A percentile compares a stretch with the other conserved stretches of the same genome.
These are phyloP conservation scores for Globisporangium nodosum DNA, from an alignment of 352 stramenopile genomes.

Conservation along the genomic window DNA sequence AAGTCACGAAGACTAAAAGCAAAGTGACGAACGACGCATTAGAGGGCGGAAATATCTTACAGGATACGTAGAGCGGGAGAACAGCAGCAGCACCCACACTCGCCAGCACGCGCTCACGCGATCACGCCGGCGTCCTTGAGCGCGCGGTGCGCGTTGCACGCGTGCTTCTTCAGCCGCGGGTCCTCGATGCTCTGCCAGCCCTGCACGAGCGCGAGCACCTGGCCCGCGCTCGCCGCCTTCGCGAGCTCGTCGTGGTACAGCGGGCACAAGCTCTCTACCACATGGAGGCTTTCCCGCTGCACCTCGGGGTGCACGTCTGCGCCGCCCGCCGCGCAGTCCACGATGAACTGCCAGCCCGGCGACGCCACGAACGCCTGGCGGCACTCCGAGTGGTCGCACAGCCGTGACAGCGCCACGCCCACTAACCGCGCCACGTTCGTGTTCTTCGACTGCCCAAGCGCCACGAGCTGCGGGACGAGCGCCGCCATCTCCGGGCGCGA, in stretches of 20 bases:
- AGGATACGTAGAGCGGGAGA: background rate
- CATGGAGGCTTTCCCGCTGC: conserved; percentile 80
- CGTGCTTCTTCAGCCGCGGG: conserved; percentile 81
- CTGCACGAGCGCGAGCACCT: conserved; percentile 64
- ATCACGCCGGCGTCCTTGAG: conserved; percentile 75
- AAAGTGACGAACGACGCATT: background rate
- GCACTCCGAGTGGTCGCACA: conserved; percentile 83
- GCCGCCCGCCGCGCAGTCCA: conserved; percentile 63
- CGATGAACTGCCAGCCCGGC: conserved; percentile 80
- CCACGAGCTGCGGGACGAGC: conserved; percentile 65
- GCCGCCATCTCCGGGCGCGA: conserved; percentile 51
- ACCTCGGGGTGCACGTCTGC: conserved; percentile 58
- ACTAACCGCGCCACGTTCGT: conserved; percentile 53
- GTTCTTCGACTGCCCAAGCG: conserved; percentile 60
- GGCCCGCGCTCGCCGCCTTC: conserved; percentile 47
- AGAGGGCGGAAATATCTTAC: background rate
- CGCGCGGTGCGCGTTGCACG: conserved; percentile 70
- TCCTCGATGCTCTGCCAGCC: conserved; percentile 82
- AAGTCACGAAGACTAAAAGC: background rate
- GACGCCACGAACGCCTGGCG: conserved; percentile 78
- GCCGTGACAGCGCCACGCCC: conserved; percentile 60
- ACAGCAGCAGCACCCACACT: background rate
- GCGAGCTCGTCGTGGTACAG: conserved; percentile 78
- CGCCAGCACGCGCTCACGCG: conserved; percentile 13
- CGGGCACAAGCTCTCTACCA: conserved; percentile 81